A percentile compares a stretch with the other conserved stretches of the same genome.
These are phyloP conservation scores for Periconia macrospinosa DNA, from an alignment of 2,329 filamentous ascomycete genomes.

Conservation along the genomic window DNA sequence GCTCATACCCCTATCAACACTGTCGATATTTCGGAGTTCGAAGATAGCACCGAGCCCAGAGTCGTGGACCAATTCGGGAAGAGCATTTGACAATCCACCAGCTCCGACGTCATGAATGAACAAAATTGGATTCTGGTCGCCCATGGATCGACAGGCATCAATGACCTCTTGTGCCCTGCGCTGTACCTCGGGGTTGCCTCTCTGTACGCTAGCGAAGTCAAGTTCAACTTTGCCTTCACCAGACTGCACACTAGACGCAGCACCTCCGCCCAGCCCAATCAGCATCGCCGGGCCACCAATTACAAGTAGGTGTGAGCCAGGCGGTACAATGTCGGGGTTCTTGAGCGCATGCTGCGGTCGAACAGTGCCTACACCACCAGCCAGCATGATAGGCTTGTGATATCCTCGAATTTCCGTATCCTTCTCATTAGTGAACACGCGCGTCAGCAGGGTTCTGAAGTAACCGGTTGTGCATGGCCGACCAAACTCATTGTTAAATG, in stretches of 20 bases:
- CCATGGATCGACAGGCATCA: constrained; percentile 85
- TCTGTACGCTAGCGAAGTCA: constrained; percentile 95
- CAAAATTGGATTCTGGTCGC: constrained; percentile 82
- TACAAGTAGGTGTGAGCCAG: constrained; percentile 89
- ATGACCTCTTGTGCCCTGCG: constrained; percentile 97
- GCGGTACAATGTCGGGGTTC: constrained; percentile 72
- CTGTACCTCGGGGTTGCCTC: constrained; percentile 96
- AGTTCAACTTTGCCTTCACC: constrained; percentile 88
- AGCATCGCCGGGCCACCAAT: constrained; percentile 97
- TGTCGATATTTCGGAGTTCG: constrained; percentile 92
- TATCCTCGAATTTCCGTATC: constrained; percentile 80
- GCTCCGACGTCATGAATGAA: constrained; percentile 98
- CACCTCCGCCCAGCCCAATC: constrained; percentile 92
- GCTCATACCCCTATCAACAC: constrained; percentile 86
- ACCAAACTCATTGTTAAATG: constrained; percentile 98
- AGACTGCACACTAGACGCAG: constrained; percentile 87
- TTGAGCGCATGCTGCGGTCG: constrained; percentile 90
- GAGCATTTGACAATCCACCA: constrained; percentile 80
- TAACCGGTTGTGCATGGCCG: constrained; percentile 85
- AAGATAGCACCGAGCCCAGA: constrained; percentile 89
- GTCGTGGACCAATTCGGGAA: constrained; percentile 90
- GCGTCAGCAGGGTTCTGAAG: constrained; percentile 84
- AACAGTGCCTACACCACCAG: constrained; percentile 90
- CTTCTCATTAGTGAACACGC: constrained; percentile 62
- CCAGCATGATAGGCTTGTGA: constrained; percentile 99